Percentiles rank a stretch among this genome's conserved stretches.
These are phyloP conservation scores for Epichloe typhina DNA, from an alignment of 2,329 filamentous ascomycete species.

Conservation along the genomic window DNA sequence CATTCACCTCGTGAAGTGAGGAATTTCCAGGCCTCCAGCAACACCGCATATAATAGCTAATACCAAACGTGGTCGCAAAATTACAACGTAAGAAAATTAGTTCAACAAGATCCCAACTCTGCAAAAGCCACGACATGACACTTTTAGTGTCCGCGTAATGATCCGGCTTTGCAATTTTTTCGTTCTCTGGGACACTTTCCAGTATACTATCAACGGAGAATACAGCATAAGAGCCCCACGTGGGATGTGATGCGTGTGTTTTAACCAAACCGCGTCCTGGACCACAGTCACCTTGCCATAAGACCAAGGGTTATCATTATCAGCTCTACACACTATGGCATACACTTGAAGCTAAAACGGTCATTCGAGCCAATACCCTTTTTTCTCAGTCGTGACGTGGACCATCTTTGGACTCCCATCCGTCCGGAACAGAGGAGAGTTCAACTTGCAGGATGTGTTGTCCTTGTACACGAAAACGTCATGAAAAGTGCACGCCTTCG, in stretches of 20 bases:
- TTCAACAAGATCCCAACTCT: too few relatives aligned
- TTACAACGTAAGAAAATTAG: too few relatives aligned
- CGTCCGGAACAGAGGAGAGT: background rate
- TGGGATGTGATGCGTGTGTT: background rate
- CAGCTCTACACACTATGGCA: background rate
- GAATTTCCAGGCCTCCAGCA: too few relatives aligned
- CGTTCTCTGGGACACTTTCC: background rate
- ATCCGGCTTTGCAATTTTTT: too few relatives aligned
- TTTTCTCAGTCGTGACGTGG: background rate
- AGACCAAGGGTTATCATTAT: background rate
- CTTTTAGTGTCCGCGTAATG: too few relatives aligned
- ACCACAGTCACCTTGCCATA: background rate
- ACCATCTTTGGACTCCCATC: background rate
- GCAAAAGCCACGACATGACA: too few relatives aligned
- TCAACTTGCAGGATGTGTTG: background rate
- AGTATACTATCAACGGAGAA: background rate
- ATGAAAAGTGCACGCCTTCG: too few relatives aligned
- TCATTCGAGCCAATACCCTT: background rate
- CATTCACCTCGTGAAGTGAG: too few relatives aligned
- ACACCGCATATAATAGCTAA: too few relatives aligned
- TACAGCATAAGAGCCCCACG: background rate
- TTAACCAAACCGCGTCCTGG: background rate
- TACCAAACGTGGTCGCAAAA: too few relatives aligned
- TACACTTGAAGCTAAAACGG: background rate
- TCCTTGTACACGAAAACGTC: background rate